Evolutionary conservation across 352 stramenopile species (phyloP).

Genomic region (Globisporangium spiculum): DNA sequence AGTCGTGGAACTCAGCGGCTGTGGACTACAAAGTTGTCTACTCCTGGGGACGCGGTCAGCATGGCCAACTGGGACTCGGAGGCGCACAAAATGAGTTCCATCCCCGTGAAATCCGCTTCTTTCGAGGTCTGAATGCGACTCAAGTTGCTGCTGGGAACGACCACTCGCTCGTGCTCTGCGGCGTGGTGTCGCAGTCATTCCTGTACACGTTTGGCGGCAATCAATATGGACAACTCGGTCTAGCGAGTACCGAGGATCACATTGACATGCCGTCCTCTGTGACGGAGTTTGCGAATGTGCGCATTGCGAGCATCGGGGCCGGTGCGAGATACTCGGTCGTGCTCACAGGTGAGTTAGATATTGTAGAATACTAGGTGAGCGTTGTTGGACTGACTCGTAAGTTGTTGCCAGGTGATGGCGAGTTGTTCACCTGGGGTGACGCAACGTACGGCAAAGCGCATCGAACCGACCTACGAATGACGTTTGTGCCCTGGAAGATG

Average conservation of each 20-base stretch:
- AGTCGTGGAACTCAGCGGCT: neutral
- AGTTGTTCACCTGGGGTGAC: conserved; percentile 74
- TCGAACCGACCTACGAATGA: conserved; percentile 37
- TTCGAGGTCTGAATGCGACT: conserved; percentile 46
- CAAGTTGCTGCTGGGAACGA: conserved; percentile 52
- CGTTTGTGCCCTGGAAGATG: conserved; percentile 65
- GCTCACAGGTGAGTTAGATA: conserved; percentile 28
- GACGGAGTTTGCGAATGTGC: conserved; percentile 44
- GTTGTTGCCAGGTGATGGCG: conserved; percentile 35
- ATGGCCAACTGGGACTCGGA: conserved; percentile 61
- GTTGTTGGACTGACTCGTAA: neutral
- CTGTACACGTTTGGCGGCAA: conserved; percentile 79
- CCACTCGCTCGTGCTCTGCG: conserved; percentile 65
- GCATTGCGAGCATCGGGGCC: conserved; percentile 44
- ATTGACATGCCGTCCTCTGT: conserved; percentile 59
- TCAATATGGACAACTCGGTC: conserved; percentile 54
- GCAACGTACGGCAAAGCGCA: conserved; percentile 43
- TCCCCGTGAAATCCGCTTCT: conserved; percentile 54
- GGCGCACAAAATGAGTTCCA: conserved; percentile 22
- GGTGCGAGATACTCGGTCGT: conserved; percentile 54
- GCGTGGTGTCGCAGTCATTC: conserved; percentile 33
- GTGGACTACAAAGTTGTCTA: conserved; percentile 42
- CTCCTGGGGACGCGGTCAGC: conserved; percentile 37
- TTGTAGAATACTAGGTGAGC: neutral
- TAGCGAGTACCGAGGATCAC: conserved; percentile 30